These are phyloP conservation scores for Sistotremastrum niveocremeum DNA, from an alignment of 768 basidiomycete genomes.

Conservation along the genomic window DNA sequence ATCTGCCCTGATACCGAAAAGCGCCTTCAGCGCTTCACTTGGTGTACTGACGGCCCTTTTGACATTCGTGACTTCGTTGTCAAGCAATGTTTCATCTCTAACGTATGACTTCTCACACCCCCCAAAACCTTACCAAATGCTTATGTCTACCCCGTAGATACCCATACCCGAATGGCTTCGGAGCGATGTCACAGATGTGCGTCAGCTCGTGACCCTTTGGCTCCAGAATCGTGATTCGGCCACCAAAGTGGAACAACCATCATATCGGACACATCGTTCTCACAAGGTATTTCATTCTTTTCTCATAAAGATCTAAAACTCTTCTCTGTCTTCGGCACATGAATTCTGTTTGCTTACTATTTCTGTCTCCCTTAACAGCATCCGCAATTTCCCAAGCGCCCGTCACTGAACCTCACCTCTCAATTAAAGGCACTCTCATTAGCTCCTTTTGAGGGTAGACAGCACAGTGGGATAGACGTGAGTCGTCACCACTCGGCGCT, in stretches of 20 bases:
- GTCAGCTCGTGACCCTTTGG: constrained; percentile 42
- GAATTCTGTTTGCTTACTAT: neutral
- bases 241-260: too few relatives aligned
- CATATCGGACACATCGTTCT: too few relatives aligned
- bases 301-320: too few relatives aligned
- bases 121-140: constrained; percentile 2
- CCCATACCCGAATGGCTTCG: constrained; percentile 60
- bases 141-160: constrained; percentile 26
- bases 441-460: constrained; percentile 64
- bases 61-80: constrained; percentile 77
- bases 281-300: too few relatives aligned
- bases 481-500: constrained; percentile 20
- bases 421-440: constrained; percentile 65
- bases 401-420: constrained; percentile 50
- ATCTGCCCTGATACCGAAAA: constrained; percentile 45
- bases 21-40: constrained; percentile 52
- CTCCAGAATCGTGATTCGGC: constrained; percentile 3
- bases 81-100: constrained; percentile 83
- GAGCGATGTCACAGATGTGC: constrained; percentile 65
- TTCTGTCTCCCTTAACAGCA: neutral
- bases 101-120: constrained; percentile 24
- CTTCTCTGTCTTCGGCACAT: too few relatives aligned
- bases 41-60: constrained; percentile 78
- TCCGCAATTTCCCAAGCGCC: constrained; percentile 12
- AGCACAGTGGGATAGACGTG: constrained; percentile 86